phyloP scores from a whole-genome alignment of 352 stramenopile genomes.

The Globisporangium megalacanthum region DNA sequence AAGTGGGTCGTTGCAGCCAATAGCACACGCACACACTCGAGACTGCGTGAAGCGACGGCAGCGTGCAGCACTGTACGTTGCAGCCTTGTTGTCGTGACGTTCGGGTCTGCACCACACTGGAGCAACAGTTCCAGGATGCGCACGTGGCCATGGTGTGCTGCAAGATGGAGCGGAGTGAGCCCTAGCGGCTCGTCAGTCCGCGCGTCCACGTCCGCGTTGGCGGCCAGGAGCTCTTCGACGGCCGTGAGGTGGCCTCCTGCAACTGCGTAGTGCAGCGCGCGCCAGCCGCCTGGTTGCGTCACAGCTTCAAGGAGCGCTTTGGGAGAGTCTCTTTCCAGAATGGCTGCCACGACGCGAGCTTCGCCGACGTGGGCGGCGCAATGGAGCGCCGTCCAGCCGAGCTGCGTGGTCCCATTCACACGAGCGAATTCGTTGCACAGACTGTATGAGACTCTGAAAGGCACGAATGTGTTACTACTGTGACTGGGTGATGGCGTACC shows the following conservation, averaged over 20 bases:
- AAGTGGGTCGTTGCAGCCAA: slow-evolving; percentile 7
- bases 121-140: slow-evolving; percentile 8
- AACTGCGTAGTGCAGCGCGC: slow-evolving; percentile 9
- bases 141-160: not conserved
- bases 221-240: slow-evolving; percentile 5
- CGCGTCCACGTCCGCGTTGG: slow-evolving; percentile 6
- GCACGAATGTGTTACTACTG: no score
- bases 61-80: slow-evolving; percentile 4
- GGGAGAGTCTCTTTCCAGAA: slow-evolving; percentile 1
- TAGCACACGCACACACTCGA: slow-evolving; percentile 5
- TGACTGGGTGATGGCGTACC: not conserved
- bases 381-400: slow-evolving; percentile 9
- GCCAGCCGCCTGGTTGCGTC: slow-evolving; percentile 7
- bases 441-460: no score
- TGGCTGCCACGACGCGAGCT: slow-evolving; percentile 1
- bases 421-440: not conserved
- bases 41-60: not conserved
- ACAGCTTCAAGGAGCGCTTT: slow-evolving; percentile 6
- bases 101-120: slow-evolving; percentile 5
- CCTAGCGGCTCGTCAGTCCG: not conserved
- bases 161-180: slow-evolving; percentile 6
- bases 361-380: slow-evolving; percentile 5
- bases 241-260: slow-evolving; percentile 1
- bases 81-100: not conserved
- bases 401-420: not conserved